phyloP scores from a whole-genome alignment of 345 rosid genomes.

The thale cress (Arabidopsis thaliana) region TAIR10.1 NC_003070.9:25799501-25800000 shows the following conservation, averaged over 20 bases:
- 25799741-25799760: background rate
- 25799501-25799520: slow-evolving; percentile 8
- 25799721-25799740: background rate
- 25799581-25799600: slow-evolving; percentile 45
- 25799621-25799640: slow-evolving; percentile 36
- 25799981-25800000: background rate
- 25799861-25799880: background rate
- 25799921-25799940: background rate
- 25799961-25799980: background rate
- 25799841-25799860: background rate
- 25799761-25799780: no score
- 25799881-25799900: background rate
- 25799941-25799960: background rate
- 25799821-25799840: no score
- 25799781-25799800: no score
- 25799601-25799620: slow-evolving; percentile 40
- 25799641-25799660: slow-evolving; percentile 26
- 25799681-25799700: slow-evolving; percentile 14
- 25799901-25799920: background rate
- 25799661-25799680: slow-evolving; percentile 12
- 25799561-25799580: slow-evolving; percentile 42
- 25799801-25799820: no score
- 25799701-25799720: background rate
- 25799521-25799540: slow-evolving; percentile 15
- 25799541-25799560: slow-evolving; percentile 28